Percentiles rank a stretch among this genome's conserved stretches.
Evolutionary conservation across 2,329 filamentous ascomycete genomes (phyloP).

Genomic region (Pseudogymnoascus sp.): DNA sequence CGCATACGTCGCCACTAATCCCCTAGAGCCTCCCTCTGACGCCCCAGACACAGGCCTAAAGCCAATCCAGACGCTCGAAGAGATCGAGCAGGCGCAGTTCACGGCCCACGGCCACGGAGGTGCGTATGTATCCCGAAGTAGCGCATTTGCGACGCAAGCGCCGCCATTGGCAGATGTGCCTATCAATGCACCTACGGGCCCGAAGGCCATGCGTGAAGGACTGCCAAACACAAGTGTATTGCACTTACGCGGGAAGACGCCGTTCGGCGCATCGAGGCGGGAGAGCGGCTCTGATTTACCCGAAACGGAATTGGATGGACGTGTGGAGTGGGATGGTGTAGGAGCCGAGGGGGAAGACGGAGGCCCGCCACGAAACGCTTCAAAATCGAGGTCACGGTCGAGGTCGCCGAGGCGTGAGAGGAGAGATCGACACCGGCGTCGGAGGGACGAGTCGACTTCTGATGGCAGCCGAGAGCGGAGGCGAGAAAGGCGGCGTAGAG

Average conservation of each 20-base stretch:
- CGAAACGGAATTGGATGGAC: conserved; percentile 22
- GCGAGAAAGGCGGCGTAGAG: conserved; percentile 22
- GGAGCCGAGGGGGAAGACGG: conserved; percentile 4
- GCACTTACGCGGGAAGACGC: conserved; percentile 40
- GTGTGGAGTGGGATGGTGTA: conserved; percentile 20
- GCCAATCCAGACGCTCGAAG: conserved; percentile 29
- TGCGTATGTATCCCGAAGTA: not conserved
- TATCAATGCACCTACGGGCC: conserved; percentile 77
- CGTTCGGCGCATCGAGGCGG: conserved; percentile 23
- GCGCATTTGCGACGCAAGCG: not conserved
- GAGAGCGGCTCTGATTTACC: conserved; percentile 12
- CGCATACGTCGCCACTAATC: not conserved
- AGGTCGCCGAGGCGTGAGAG: conserved; percentile 22
- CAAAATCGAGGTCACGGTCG: conserved; percentile 25
- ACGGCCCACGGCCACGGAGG: not conserved
- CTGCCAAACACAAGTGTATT: conserved; percentile 72
- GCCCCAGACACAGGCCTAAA: conserved; percentile 13
- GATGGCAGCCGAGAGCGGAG: conserved; percentile 19
- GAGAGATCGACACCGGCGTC: conserved; percentile 8
- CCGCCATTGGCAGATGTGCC: conserved; percentile 34
- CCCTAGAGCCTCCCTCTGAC: not conserved
- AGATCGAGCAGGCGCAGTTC: conserved; percentile 15
- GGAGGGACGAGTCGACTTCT: not conserved
- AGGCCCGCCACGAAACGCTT: not conserved
- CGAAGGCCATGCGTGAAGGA: conserved; percentile 88